Conservation (phyloP, 495 filamentous ascomycete genomes). For the Daldinia caldariorum region DNA sequence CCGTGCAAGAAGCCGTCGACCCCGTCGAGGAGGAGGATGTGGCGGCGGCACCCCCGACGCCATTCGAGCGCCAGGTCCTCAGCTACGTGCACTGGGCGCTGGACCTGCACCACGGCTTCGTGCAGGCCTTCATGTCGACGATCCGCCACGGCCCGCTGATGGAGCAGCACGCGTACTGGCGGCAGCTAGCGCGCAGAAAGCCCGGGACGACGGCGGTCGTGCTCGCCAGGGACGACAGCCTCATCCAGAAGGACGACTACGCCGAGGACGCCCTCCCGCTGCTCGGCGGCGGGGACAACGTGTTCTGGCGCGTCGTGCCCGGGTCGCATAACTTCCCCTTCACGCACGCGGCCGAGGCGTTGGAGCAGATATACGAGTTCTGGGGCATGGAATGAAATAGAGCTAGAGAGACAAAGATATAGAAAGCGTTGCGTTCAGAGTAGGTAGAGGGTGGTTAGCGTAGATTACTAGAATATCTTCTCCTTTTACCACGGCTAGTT, state of each 20-base stretch:
- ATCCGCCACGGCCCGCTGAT: constrained; percentile 65
- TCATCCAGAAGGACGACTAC: constrained; percentile 57
- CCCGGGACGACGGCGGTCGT: constrained; percentile 60
- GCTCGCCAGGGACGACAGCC: constrained; percentile 58
- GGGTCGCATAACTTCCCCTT: constrained; percentile 65
- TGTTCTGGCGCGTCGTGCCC: constrained; percentile 55
- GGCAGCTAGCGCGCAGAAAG: constrained; percentile 50
- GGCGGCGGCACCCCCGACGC: constrained; percentile 23
- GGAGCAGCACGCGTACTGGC: constrained; percentile 64
- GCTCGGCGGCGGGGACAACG: constrained; percentile 50
- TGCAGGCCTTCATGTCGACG: constrained; percentile 64
- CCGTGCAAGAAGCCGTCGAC: constrained; percentile 41
- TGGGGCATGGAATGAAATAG: constrained; percentile 47
- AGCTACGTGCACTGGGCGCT: constrained; percentile 65
- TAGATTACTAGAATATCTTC: constrained; percentile 7
- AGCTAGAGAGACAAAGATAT: background rate
- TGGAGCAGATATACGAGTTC: constrained; percentile 54
- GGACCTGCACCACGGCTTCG: constrained; percentile 63
- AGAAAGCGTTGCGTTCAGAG: background rate
- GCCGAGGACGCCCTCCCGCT: constrained; percentile 51
- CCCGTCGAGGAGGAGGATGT: constrained; percentile 17
- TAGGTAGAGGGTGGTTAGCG: background rate
- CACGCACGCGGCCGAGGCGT: constrained; percentile 50
- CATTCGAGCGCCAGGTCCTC: constrained; percentile 55
- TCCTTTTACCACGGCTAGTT: background rate